Base-by-base conservation (phyloP, 2,329 filamentous ascomycete species). In the Paecilomyces fulvus region DNA sequence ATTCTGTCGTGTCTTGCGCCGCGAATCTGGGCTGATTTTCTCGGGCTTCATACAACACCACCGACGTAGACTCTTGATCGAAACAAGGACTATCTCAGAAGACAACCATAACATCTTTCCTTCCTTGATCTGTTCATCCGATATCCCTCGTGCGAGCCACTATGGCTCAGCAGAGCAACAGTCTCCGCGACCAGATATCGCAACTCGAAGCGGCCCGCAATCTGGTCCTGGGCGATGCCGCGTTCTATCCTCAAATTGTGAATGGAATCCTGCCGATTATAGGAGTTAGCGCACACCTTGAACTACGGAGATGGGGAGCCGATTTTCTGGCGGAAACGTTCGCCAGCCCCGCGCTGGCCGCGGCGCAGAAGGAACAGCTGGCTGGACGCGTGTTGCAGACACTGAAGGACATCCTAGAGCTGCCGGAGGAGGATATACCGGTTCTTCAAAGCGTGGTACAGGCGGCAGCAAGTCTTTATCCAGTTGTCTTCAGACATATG, bases 281-380 rank as follows among this genome's bases (percentile, higher is more conserved):
- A 73, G 86, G 87, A 59, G 83, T 88, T 53, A 80, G 81, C 62
- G 82, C 89, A 61, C 82, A 84, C 59, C 75, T 96, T 56, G 90
- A 95, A 73, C 78, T 97, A 66, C 88, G 91, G 73, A 81, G 92
- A 87, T 99, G 94, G 94, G 94, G 92, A 25, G 87, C 92, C 60
- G 92, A 96, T 59, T 99, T 99, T 69, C 80, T 99, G 49, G 91
- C 92, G 56, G 94, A 99, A 77, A 91, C 92, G 2, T 97, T 99
- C 75, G 88, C 94, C 56, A 95, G 90, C 58, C 94, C 95, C n/a
- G 84, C 88, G 21, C 80, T 97, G 65, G 78, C 86, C 20, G 79
- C 83, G 58, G 80, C 86, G 54, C 85, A 89, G 71, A 99, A 97
- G 79, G 90, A 84, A 78, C 85, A 85, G 59, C 79, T 94, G 75